phyloP scores from a whole-genome alignment of 139 green algal genomes.

The Coelastrella sp. region DNA sequence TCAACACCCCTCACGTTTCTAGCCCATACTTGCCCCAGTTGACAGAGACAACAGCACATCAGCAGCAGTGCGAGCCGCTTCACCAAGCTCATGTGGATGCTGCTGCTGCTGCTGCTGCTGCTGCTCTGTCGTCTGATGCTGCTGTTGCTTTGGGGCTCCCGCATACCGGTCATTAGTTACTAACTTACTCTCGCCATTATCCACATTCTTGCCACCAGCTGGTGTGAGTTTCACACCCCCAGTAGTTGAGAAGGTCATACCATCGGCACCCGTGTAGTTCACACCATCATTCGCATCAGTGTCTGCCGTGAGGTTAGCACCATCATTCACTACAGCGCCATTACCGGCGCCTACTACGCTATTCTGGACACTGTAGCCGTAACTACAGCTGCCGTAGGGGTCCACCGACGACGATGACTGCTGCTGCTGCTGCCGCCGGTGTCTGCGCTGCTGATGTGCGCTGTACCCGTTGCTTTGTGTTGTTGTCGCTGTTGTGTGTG shows the following conservation, averaged over 20 bases:
- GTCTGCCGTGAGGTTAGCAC: not conserved
- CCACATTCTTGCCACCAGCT: not conserved
- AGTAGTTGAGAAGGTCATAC: not conserved
- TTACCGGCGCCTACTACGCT: not conserved
- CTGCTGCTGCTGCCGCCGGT: not conserved
- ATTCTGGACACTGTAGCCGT: not conserved
- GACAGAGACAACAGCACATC: not conserved
- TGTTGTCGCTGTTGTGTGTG: conserved; percentile 54
- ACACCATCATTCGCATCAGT: not conserved
- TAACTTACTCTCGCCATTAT: not conserved
- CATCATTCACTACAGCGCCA: not conserved
- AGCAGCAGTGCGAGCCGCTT: not conserved
- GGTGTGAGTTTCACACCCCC: not conserved
- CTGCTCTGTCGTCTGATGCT: not conserved
- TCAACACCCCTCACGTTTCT: too few relatives aligned
- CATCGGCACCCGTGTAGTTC: not conserved
- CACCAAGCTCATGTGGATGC: not conserved
- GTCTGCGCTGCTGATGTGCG: conserved; percentile 52
- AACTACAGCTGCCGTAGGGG: not conserved
- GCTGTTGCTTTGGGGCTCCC: not conserved
- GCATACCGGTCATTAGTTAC: not conserved
- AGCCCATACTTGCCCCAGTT: not conserved
- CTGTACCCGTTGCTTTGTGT: conserved; percentile 65
- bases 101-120: too few relatives aligned
- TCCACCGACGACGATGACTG: not conserved